Evolutionary conservation across 2,329 filamentous ascomycete species (phyloP).

Genomic region (Colletotrichum theobromicola): DNA sequence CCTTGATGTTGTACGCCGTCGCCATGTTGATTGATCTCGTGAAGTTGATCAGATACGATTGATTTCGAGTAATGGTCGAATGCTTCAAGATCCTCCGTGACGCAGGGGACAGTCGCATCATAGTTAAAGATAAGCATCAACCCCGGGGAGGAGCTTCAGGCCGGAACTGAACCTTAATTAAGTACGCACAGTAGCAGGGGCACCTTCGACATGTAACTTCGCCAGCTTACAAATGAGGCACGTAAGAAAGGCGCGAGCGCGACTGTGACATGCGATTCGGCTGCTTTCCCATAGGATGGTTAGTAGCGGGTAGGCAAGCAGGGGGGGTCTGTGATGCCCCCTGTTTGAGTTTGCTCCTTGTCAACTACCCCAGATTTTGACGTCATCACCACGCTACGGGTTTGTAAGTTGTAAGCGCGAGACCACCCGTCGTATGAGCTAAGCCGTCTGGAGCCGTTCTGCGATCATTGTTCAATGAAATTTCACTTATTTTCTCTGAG

Average conservation of each 20-base stretch:
- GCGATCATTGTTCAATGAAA: neutral
- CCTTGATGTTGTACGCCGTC: slow-evolving; percentile 51
- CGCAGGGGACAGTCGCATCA: neutral
- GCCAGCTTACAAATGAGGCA: slow-evolving; percentile 2
- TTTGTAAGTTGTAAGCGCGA: neutral
- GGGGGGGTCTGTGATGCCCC: neutral
- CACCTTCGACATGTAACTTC: neutral
- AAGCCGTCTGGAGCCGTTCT: neutral
- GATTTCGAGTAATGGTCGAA: neutral
- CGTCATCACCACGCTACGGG: slow-evolving; percentile 2
- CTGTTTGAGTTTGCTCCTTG: neutral
- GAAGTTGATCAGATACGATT: neutral
- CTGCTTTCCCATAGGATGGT: neutral
- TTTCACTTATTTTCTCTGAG: neutral
- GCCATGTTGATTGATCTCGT: slow-evolving; percentile 40
- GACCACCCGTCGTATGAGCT: neutral
- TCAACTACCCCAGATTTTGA: slow-evolving; percentile 5
- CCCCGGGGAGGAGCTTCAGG: neutral
- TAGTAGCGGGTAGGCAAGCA: neutral
- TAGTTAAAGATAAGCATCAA: neutral
- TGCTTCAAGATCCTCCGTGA: neutral
- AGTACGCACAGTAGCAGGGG: neutral
- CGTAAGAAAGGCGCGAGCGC: neutral
- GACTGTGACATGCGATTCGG: neutral
- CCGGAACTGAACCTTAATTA: neutral